Conservation (phyloP, 2,329 filamentous ascomycete species). For the Acrocalymma vagum region DNA sequence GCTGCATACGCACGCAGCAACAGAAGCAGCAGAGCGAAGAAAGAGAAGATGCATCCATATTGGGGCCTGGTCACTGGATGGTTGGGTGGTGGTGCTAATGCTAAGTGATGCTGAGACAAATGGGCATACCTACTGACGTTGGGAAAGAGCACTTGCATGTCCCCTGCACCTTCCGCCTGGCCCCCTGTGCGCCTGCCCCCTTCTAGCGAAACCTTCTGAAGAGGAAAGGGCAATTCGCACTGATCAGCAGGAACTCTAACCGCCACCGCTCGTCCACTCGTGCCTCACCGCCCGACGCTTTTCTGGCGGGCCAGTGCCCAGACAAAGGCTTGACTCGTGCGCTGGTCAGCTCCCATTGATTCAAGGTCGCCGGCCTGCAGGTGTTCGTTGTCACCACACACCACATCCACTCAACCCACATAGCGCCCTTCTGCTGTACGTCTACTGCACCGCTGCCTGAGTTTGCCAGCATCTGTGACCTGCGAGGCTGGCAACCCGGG, state of each 20-base stretch:
- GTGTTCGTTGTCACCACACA: conserved; percentile 32
- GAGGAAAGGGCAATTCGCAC: conserved; percentile 29
- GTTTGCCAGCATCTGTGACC: conserved; percentile 38
- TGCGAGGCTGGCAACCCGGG: conserved; percentile 36
- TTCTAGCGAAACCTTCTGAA: conserved; percentile 35
- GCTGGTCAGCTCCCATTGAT: conserved; percentile 32
- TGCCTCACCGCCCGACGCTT: conserved; percentile 40
- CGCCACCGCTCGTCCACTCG: conserved; percentile 26
- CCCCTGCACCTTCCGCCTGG: conserved; percentile 38
- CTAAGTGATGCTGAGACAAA: too few species aligned
- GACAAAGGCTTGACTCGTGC: conserved; percentile 35
- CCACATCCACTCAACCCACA: conserved; percentile 18
- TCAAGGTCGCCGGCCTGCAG: conserved; percentile 34
- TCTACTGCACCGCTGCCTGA: conserved; percentile 44
- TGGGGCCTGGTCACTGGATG: too few species aligned
- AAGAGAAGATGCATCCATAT: too few species aligned
- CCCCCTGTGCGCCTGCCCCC: conserved; percentile 23
- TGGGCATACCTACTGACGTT: too few species aligned
- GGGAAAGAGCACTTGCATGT: conserved; percentile 28
- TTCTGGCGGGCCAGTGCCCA: conserved; percentile 20
- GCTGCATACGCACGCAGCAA: conserved; percentile 5
- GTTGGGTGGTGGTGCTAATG: too few species aligned
- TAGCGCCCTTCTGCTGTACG: conserved; percentile 27
- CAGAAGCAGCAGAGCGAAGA: too few species aligned
- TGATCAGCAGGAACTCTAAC: conserved; percentile 41